A percentile compares a stretch with the other conserved stretches of the same genome.
phyloP scores from a whole-genome alignment of 345 rosid genomes.

The Corchorus olitorius region DNA sequence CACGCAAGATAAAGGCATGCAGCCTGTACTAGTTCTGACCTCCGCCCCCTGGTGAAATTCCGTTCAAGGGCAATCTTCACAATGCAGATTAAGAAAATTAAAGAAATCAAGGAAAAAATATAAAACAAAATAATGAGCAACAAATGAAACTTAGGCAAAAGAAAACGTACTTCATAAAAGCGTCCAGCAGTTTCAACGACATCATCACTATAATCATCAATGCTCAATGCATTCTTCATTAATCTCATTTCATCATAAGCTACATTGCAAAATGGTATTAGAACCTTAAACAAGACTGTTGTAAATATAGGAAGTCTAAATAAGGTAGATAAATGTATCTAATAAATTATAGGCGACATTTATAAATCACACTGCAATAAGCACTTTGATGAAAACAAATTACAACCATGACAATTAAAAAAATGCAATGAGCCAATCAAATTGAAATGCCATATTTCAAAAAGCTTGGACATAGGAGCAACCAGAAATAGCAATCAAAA shows the following conservation, averaged over 20 bases:
- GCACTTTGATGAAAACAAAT: background rate
- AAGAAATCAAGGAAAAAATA: background rate
- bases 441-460: background rate
- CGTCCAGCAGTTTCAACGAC: conserved; percentile 52
- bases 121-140: background rate
- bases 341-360: background rate
- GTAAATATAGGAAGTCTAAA: too few species aligned
- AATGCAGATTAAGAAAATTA: background rate
- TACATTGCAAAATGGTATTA: conserved; percentile 33
- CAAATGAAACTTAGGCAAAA: conserved; percentile 15
- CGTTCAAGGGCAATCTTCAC: conserved; percentile 73
- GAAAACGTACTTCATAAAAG: conserved; percentile 62
- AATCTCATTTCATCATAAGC: conserved; percentile 59
- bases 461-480: background rate
- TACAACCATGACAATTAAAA: background rate
- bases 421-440: background rate
- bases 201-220: conserved; percentile 66
- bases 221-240: conserved; percentile 55
- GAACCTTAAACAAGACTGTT: conserved; percentile 5
- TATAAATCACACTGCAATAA: background rate
- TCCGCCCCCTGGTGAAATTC: conserved; percentile 82
- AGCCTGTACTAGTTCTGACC: conserved; percentile 78
- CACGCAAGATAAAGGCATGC: conserved; percentile 93
- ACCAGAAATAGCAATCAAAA: background rate
- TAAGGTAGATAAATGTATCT: too few species aligned